Conservation (phyloP, 805 yeast species). For the Candida dendrica region DNA sequence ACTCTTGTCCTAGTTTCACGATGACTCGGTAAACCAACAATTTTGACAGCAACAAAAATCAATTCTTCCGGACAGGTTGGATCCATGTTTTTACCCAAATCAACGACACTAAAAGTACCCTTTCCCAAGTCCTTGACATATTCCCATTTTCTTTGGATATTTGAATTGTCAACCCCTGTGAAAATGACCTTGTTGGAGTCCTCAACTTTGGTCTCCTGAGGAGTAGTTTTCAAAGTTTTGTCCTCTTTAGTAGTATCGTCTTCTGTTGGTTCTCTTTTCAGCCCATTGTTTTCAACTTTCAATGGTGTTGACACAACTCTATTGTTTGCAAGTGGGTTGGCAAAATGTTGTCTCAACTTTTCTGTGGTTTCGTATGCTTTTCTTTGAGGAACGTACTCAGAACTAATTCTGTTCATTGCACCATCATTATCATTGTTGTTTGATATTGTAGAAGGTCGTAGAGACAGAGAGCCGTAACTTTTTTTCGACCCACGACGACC, state of each 20-base stretch:
- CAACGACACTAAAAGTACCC: slow-evolving; percentile 66
- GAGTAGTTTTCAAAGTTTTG: too few relatives aligned
- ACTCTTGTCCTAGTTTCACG: slow-evolving; percentile 42
- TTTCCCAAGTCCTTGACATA: slow-evolving; percentile 43
- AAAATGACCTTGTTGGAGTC: slow-evolving; percentile 2
- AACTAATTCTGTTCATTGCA: slow-evolving; percentile 21
- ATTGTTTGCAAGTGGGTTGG: background rate
- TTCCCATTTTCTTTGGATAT: slow-evolving; percentile 21
- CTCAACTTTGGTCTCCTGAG: background rate
- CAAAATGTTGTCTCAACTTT: background rate
- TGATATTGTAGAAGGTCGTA: slow-evolving; percentile 5
- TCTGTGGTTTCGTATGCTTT: background rate
- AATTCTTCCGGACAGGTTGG: slow-evolving; percentile 8
- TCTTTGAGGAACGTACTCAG: slow-evolving; percentile 29
- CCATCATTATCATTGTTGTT: background rate
- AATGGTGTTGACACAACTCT: slow-evolving; percentile 2
- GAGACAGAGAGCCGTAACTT: slow-evolving; percentile 3
- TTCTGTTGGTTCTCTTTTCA: slow-evolving; percentile 6
- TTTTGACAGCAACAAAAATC: slow-evolving; percentile 63
- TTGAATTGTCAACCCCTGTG: slow-evolving; percentile 11
- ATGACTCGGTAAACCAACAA: slow-evolving; percentile 35
- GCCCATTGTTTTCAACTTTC: background rate
- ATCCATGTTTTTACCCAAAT: slow-evolving; percentile 32
- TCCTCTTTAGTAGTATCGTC: background rate
- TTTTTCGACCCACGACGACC: slow-evolving; percentile 1